A percentile compares a stretch with the other conserved stretches of the same genome.
phyloP scores from a whole-genome alignment of 2,329 filamentous ascomycete species.

The Colletotrichum lindemuthianum region DNA sequence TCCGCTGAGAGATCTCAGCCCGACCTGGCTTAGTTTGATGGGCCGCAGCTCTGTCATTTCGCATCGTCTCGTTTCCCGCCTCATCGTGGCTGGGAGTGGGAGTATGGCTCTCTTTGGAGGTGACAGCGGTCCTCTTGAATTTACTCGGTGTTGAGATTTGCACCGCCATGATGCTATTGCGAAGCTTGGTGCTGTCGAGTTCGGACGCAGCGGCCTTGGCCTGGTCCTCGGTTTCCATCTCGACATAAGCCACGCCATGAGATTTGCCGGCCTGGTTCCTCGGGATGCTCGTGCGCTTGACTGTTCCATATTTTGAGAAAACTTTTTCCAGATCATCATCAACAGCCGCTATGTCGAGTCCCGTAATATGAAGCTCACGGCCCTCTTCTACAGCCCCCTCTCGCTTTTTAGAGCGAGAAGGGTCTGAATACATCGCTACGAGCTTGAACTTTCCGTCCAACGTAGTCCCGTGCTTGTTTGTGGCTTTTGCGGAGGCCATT shows the following conservation, averaged over 20 bases:
- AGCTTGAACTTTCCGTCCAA: conserved; percentile 77
- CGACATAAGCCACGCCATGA: conserved; percentile 83
- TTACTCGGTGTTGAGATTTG: conserved; percentile 66
- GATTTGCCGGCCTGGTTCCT: conserved; percentile 73
- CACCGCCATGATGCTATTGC: conserved; percentile 74
- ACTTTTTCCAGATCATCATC: conserved; percentile 76
- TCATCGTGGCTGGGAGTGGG: conserved; percentile 48
- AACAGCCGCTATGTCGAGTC: conserved; percentile 68
- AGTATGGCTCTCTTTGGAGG: conserved; percentile 46
- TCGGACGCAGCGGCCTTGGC: conserved; percentile 72
- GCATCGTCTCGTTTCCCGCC: conserved; percentile 53
- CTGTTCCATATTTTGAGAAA: conserved; percentile 79
- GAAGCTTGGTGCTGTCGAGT: conserved; percentile 77
- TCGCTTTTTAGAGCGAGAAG: conserved; percentile 78
- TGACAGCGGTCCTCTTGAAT: conserved; percentile 63
- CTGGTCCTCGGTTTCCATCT: conserved; percentile 77
- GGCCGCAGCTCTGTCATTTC: conserved; percentile 40
- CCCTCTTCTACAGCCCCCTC: conserved; percentile 86
- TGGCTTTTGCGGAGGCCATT: conserved; percentile 76
- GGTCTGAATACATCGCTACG: conserved; percentile 85
- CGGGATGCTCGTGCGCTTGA: conserved; percentile 78
- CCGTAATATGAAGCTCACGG: conserved; percentile 83
- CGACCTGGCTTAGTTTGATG: conserved; percentile 45
- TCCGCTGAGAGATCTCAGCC: conserved; percentile 70
- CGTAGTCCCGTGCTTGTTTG: conserved; percentile 75